Conservation (phyloP, 164 flowering plant species). For the Aristolochia fimbriata region DNA sequence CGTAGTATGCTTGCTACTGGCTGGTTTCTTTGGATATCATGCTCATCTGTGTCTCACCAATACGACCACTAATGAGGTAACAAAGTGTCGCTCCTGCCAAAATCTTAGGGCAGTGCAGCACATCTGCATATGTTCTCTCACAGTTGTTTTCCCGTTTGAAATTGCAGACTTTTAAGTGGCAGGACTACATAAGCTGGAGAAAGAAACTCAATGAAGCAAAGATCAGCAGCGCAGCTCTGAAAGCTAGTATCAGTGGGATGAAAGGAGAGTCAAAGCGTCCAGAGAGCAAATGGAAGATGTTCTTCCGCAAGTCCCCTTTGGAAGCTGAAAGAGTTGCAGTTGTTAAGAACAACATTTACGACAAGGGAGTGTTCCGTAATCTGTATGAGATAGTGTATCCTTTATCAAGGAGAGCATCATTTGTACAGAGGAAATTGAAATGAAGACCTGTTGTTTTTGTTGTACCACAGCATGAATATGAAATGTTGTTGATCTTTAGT, state of each 20-base stretch:
- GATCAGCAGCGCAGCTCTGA: slow-evolving; percentile 69
- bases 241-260: slow-evolving; percentile 48
- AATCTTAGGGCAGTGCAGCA: not conserved
- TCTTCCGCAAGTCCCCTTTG: slow-evolving; percentile 50
- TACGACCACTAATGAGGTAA: slow-evolving; percentile 93
- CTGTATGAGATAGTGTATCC: slow-evolving; percentile 57
- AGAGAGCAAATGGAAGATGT: slow-evolving; percentile 57
- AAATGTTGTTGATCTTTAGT: no score
- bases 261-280: slow-evolving; percentile 38
- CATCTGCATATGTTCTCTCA: not conserved
- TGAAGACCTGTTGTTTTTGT: slow-evolving; percentile 5
- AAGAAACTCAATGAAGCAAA: slow-evolving; percentile 67
- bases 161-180: slow-evolving; percentile 81
- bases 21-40: slow-evolving; percentile 85
- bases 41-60: slow-evolving; percentile 73
- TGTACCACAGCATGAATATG: no score
- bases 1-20: slow-evolving; percentile 59
- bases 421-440: slow-evolving; percentile 29
- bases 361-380: slow-evolving; percentile 55
- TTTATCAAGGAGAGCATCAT: slow-evolving; percentile 52
- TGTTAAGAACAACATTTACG: slow-evolving; percentile 54
- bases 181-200: slow-evolving; percentile 67
- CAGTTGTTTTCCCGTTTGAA: not conserved
- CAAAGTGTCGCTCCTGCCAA: not conserved
- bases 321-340: slow-evolving; percentile 28